phyloP scores from a whole-genome alignment of 2,329 filamentous ascomycete species.

The Stachybotrys echinatus region DNA sequence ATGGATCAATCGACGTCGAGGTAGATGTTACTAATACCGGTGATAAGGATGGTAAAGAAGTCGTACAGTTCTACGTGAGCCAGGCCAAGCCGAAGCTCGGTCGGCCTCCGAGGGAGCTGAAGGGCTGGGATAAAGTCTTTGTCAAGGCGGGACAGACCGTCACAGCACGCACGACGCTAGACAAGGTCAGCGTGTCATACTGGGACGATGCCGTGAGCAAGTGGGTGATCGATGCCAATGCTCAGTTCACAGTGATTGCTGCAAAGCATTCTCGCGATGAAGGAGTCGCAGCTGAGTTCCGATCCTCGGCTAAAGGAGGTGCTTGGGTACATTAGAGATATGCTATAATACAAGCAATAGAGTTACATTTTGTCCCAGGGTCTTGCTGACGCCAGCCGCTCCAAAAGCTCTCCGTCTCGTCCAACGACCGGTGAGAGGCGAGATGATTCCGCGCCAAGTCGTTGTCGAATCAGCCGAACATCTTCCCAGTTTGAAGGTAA shows the following conservation, averaged over 20 bases:
- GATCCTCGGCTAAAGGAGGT: too few species aligned
- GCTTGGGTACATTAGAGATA: too few species aligned
- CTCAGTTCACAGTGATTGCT: conserved; percentile 8
- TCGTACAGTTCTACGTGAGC: conserved; percentile 9
- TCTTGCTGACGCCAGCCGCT: too few species aligned
- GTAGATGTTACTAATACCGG: conserved; percentile 11
- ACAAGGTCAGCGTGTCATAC: conserved; percentile 10
- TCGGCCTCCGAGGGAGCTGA: conserved; percentile 9
- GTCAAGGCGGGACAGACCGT: conserved; percentile 5
- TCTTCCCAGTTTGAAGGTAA: too few species aligned
- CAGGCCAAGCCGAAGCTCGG: conserved; percentile 4
- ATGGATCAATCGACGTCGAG: conserved; percentile 4
- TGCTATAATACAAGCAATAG: too few species aligned
- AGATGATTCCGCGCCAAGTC: too few species aligned
- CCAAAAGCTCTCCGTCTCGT: too few species aligned
- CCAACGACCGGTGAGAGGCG: too few species aligned
- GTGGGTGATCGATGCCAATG: conserved; percentile 9
- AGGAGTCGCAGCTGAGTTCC: conserved; percentile 2
- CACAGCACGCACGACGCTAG: conserved; percentile 6
- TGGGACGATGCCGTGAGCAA: conserved; percentile 8
- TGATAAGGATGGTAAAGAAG: conserved; percentile 7
- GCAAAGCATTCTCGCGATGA: conserved; percentile 9
- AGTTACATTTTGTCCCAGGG: too few species aligned
- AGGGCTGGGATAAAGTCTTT: conserved; percentile 10
- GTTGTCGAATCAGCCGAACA: too few species aligned